Conservation (phyloP, 1,284 basidiomycete species). For the Cutaneotrichosporon sp. region DNA sequence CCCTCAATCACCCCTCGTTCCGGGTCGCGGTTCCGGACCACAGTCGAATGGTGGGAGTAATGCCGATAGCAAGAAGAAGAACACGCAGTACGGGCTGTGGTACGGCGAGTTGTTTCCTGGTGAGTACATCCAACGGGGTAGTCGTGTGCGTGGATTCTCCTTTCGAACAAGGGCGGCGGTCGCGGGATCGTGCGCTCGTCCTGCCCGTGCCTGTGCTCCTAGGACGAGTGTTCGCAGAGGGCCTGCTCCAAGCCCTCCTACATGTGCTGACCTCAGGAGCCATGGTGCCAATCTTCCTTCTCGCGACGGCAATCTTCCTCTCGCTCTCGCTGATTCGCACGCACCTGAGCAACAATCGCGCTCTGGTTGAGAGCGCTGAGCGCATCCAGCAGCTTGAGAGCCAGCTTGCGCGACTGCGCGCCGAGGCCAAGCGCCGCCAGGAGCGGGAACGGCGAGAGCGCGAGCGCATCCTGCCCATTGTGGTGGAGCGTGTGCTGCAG, state of each 20-base stretch:
- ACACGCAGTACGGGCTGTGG: slow-evolving; percentile 39
- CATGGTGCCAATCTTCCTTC: slow-evolving; percentile 52
- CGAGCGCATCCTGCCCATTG: slow-evolving; percentile 47
- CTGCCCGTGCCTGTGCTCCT: too few relatives aligned
- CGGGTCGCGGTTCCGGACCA: neutral
- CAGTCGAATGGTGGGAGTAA: neutral
- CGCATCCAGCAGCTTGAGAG: slow-evolving; percentile 47
- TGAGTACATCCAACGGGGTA: slow-evolving; percentile 21
- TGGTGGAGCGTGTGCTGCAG: slow-evolving; percentile 49
- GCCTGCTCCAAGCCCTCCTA: neutral
- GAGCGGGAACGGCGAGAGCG: slow-evolving; percentile 44
- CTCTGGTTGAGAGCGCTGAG: slow-evolving; percentile 38
- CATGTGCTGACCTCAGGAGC: slow-evolving; percentile 32
- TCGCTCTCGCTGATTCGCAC: slow-evolving; percentile 44
- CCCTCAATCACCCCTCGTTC: slow-evolving; percentile 21
- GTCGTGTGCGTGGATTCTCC: neutral
- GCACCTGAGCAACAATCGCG: slow-evolving; percentile 45
- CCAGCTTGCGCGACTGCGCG: slow-evolving; percentile 36
- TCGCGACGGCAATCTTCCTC: slow-evolving; percentile 51
- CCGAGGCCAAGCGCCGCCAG: slow-evolving; percentile 30
- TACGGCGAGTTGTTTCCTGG: slow-evolving; percentile 49
- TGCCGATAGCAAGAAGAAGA: slow-evolving; percentile 15
- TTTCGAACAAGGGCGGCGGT: neutral
- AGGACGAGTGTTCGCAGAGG: too few relatives aligned
- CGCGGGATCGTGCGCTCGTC: neutral